phyloP scores from a whole-genome alignment of 257 asterid species.

The Solanum rostratum region DNA sequence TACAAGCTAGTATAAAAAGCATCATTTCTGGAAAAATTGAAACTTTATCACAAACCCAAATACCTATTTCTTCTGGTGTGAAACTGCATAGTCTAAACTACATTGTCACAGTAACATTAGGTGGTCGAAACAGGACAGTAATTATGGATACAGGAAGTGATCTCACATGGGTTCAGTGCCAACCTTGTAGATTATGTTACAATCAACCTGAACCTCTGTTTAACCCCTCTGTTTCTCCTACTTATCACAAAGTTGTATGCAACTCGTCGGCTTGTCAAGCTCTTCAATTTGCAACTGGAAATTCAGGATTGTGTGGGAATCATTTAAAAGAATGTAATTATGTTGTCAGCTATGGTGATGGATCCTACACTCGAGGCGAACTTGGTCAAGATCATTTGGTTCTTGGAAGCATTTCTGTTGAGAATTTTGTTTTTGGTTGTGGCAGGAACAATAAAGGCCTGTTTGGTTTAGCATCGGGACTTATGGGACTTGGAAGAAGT shows the following conservation, averaged over 20 bases:
- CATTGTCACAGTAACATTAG: constrained; percentile 47
- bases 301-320: constrained; percentile 31
- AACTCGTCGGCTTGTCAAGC: constrained; percentile 45
- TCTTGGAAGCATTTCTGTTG: constrained; percentile 35
- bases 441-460: constrained; percentile 63
- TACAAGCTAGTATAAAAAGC: constrained; percentile 37
- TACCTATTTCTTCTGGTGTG: constrained; percentile 56
- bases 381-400: constrained; percentile 41
- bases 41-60: constrained; percentile 24
- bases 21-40: constrained; percentile 14
- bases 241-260: constrained; percentile 47
- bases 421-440: constrained; percentile 59
- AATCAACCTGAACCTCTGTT: constrained; percentile 72
- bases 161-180: constrained; percentile 86
- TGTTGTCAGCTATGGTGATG: constrained; percentile 69
- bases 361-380: constrained; percentile 68
- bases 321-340: constrained; percentile 34
- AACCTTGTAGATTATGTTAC: constrained; percentile 67
- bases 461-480: constrained; percentile 72
- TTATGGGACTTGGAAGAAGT: constrained; percentile 79
- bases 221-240: constrained; percentile 48
- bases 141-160: constrained; percentile 88
- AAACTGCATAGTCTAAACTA: constrained; percentile 66
- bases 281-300: constrained; percentile 44
- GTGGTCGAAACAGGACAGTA: constrained; percentile 46